phyloP scores from a whole-genome alignment of 495 filamentous ascomycete species.

The Jackrogersella multiformis region DNA sequence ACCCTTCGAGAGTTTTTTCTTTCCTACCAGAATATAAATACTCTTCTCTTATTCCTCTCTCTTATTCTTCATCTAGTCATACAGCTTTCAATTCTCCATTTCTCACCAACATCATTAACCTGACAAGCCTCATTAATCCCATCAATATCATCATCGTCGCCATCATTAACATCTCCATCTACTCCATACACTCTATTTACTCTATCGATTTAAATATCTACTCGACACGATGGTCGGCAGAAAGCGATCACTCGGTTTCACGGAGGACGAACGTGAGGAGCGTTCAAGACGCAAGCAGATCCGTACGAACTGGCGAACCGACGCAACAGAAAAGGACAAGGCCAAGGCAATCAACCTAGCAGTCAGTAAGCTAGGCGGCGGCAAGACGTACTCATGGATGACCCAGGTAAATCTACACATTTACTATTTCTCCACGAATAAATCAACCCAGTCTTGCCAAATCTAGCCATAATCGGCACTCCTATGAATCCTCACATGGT shows the following conservation, averaged over 20 bases:
- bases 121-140: not conserved
- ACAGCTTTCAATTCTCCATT: not conserved
- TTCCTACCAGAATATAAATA: too few relatives aligned
- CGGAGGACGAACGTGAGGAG: not conserved
- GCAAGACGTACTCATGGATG: conserved; percentile 37
- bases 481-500: not conserved
- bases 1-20: too few relatives aligned
- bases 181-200: not conserved
- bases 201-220: not conserved
- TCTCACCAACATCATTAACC: not conserved
- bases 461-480: too few relatives aligned
- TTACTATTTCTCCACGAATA: not conserved
- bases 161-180: not conserved
- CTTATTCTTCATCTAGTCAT: too few relatives aligned
- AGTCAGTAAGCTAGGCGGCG: not conserved
- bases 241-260: not conserved
- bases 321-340: conserved; percentile 1
- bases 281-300: not conserved
- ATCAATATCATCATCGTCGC: not conserved
- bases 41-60: too few relatives aligned
- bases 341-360: conserved; percentile 5
- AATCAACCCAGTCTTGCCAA: not conserved
- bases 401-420: conserved; percentile 16
- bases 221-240: not conserved
- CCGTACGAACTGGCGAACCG: not conserved